Evolutionary conservation across 208 protist genomes (phyloP).

Genomic region (Endotrypanum monterogeii): DNA sequence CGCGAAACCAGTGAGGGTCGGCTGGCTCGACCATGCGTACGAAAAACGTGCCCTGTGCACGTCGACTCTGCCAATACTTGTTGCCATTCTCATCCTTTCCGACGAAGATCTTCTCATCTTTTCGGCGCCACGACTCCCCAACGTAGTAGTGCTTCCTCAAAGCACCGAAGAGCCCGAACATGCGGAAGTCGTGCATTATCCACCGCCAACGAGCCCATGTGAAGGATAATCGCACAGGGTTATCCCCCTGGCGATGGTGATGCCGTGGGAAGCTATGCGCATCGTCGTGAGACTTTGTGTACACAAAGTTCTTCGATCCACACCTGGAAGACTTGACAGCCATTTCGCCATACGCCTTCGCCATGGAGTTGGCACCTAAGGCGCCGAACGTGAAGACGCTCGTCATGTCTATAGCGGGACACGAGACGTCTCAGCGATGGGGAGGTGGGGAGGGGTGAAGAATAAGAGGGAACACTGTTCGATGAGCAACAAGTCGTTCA

Average conservation of each 20-base stretch:
- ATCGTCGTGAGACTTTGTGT: slow-evolving; percentile 75
- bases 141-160: slow-evolving; percentile 83
- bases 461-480: no score
- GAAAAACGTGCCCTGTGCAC: slow-evolving; percentile 48
- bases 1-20: slow-evolving; percentile 90
- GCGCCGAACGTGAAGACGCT: slow-evolving; percentile 82
- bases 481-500: no score
- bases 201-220: slow-evolving; percentile 78
- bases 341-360: slow-evolving; percentile 69
- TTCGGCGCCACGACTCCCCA: slow-evolving; percentile 83
- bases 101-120: slow-evolving; percentile 93
- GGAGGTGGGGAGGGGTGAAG: no score
- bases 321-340: slow-evolving; percentile 63
- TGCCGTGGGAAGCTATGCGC: slow-evolving; percentile 69
- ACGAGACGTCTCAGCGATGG: neutral
- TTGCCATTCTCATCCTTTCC: slow-evolving; percentile 92
- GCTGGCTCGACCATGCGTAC: slow-evolving; percentile 74
- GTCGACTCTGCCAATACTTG: slow-evolving; percentile 86
- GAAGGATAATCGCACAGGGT: slow-evolving; percentile 72
- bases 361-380: slow-evolving; percentile 65
- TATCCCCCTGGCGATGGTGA: slow-evolving; percentile 81
- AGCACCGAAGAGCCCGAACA: slow-evolving; percentile 88
- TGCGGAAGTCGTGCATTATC: slow-evolving; percentile 89
- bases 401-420: slow-evolving; percentile 39
- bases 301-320: slow-evolving; percentile 89